These are phyloP conservation scores for Gossypium lobatum DNA, from an alignment of 441 rosid genomes.

Conservation along the genomic window DNA sequence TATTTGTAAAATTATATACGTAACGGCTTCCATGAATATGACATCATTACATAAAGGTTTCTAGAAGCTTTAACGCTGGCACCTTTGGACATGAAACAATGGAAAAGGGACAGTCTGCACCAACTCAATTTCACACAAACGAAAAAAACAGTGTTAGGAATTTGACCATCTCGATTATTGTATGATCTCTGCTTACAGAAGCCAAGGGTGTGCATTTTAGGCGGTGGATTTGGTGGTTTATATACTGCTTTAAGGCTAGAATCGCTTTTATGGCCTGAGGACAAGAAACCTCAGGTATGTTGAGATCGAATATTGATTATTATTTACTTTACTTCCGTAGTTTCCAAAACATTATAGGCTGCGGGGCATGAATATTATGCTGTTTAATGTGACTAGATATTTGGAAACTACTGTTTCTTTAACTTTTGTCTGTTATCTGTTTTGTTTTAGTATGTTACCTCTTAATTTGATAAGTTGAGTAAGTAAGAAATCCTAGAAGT, in stretches of 20 bases:
- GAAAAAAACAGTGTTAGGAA: background rate
- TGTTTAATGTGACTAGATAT: background rate
- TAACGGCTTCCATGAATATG: background rate
- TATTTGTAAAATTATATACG: background rate
- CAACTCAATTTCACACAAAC: background rate
- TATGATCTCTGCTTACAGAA: constrained; percentile 36
- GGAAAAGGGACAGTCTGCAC: background rate
- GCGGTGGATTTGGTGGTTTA: constrained; percentile 96
- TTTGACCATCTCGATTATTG: background rate
- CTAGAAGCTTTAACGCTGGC: background rate
- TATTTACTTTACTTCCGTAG: background rate
- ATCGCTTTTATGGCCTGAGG: constrained; percentile 77
- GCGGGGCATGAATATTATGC: background rate
- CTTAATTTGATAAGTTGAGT: background rate
- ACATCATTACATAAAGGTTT: background rate
- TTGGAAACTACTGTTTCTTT: background rate
- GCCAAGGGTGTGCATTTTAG: constrained; percentile 80
- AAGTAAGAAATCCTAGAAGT: background rate
- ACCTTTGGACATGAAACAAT: background rate
- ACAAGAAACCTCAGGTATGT: constrained; percentile 79
- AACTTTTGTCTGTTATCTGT: background rate
- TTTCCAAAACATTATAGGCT: background rate
- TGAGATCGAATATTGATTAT: background rate
- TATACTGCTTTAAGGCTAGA: constrained; percentile 88
- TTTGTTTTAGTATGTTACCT: background rate